Percentiles rank a stretch among this genome's conserved stretches.
These are phyloP conservation scores for Ilyonectria sp. DNA, from an alignment of 2,329 filamentous ascomycete genomes.

Conservation along the genomic window DNA sequence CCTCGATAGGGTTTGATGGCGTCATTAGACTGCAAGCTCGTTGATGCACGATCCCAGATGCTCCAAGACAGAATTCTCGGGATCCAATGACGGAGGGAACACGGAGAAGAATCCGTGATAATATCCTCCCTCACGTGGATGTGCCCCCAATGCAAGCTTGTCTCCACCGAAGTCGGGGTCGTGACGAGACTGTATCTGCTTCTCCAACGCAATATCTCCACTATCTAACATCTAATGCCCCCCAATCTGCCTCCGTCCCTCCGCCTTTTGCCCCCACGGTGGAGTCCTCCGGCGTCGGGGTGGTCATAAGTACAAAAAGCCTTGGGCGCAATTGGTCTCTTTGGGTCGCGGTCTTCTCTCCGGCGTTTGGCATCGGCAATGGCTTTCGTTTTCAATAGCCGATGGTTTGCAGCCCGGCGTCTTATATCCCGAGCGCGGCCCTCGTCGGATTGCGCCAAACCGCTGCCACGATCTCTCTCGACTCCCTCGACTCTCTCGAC, in stretches of 20 bases:
- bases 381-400: conserved; percentile 23
- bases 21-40: too few species aligned
- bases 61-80: background rate
- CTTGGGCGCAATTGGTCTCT: conserved; percentile 26
- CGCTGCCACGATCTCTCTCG: background rate
- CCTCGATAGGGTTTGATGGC: background rate
- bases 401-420: conserved; percentile 10
- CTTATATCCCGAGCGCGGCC: conserved; percentile 32
- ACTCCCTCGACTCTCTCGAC: background rate
- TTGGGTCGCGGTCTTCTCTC: conserved; percentile 40
- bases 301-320: conserved; percentile 8
- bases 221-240: background rate
- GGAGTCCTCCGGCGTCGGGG: conserved; percentile 29
- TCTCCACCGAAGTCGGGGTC: background rate
- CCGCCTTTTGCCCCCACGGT: conserved; percentile 15
- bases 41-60: too few species aligned
- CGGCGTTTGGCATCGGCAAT: conserved; percentile 24
- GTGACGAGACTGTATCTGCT: background rate
- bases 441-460: conserved; percentile 5
- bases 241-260: background rate
- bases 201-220: background rate
- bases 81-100: background rate
- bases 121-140: background rate
- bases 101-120: background rate
- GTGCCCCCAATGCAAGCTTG: background rate